These are phyloP conservation scores for Psilocybe tampanensis DNA, from an alignment of 768 basidiomycete genomes.

Conservation along the genomic window DNA sequence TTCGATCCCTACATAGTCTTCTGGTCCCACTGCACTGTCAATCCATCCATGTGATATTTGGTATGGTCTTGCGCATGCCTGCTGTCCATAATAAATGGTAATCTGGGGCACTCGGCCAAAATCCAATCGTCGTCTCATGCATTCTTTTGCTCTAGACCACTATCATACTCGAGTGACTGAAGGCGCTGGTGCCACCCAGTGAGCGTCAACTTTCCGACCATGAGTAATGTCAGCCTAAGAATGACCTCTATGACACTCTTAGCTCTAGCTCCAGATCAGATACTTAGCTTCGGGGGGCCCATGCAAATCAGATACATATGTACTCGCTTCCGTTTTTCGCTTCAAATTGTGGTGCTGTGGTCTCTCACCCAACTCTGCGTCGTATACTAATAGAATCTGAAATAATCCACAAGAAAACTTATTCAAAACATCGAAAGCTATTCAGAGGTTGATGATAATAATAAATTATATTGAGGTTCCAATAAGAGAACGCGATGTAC, in stretches of 20 bases:
- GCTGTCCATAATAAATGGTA: slow-evolving; percentile 10
- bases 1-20: slow-evolving; percentile 3
- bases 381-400: too few species aligned
- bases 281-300: too few species aligned
- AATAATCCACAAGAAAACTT: too few species aligned
- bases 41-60: neutral
- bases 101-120: neutral
- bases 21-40: slow-evolving; percentile 9
- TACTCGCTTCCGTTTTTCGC: too few species aligned
- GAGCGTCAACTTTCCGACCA: neutral
- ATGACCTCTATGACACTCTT: neutral
- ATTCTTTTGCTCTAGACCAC: neutral
- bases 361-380: too few species aligned
- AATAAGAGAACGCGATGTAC: slow-evolving; percentile 11
- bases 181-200: neutral
- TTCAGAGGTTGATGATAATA: neutral
- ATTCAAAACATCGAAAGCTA: neutral
- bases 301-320: too few species aligned
- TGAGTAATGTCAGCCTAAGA: neutral
- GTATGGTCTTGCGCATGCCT: slow-evolving; percentile 6
- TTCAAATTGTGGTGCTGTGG: too few species aligned
- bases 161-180: neutral
- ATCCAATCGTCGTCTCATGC: neutral
- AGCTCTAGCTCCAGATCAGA: too few species aligned
- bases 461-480: slow-evolving; percentile 15